A percentile compares a stretch with the other conserved stretches of the same genome.
Evolutionary conservation across 352 stramenopile genomes (phyloP).

Genomic region (Peronospora destructor): DNA sequence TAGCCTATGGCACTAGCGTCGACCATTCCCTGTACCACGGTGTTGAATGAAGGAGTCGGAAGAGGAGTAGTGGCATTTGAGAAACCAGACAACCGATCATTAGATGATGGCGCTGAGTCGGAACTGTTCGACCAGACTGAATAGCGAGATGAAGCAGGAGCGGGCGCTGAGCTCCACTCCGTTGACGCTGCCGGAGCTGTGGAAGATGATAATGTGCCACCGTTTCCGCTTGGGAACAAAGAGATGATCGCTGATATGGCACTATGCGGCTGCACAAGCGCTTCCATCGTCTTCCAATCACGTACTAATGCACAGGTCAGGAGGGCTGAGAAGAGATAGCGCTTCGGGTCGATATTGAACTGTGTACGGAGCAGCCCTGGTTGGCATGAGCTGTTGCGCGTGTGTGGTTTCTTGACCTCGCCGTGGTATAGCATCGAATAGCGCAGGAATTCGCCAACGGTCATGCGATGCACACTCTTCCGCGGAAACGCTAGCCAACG

Average conservation of each 20-base stretch:
- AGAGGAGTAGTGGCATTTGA: conserved; percentile 12
- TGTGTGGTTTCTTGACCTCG: conserved; percentile 19
- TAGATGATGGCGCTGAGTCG: conserved; percentile 15
- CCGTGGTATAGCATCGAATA: conserved; percentile 66
- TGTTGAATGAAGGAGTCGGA: conserved; percentile 13
- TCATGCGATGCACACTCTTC: conserved; percentile 46
- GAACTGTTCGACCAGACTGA: conserved; percentile 29
- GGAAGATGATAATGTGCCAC: conserved; percentile 5
- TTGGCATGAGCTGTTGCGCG: conserved; percentile 22
- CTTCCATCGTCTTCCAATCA: conserved; percentile 52
- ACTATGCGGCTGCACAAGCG: conserved; percentile 34
- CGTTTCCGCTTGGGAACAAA: conserved; percentile 23
- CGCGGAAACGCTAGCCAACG: conserved; percentile 52
- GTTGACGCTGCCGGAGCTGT: conserved; percentile 21
- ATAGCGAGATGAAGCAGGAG: conserved; percentile 24
- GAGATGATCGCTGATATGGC: conserved; percentile 33
- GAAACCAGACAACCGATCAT: conserved; percentile 5
- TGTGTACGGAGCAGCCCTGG: conserved; percentile 30
- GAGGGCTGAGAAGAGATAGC: conserved; percentile 46
- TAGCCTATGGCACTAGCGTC: conserved; percentile 51
- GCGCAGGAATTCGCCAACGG: conserved; percentile 44
- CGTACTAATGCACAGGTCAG: conserved; percentile 36
- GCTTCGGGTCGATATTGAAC: conserved; percentile 47
- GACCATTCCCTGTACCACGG: conserved; percentile 21
- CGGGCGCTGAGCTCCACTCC: conserved; percentile 16